A percentile compares a stretch with the other conserved stretches of the same genome.
Evolutionary conservation across 2,329 filamentous ascomycete genomes (phyloP).

Genomic region (Fusarium sp.): DNA sequence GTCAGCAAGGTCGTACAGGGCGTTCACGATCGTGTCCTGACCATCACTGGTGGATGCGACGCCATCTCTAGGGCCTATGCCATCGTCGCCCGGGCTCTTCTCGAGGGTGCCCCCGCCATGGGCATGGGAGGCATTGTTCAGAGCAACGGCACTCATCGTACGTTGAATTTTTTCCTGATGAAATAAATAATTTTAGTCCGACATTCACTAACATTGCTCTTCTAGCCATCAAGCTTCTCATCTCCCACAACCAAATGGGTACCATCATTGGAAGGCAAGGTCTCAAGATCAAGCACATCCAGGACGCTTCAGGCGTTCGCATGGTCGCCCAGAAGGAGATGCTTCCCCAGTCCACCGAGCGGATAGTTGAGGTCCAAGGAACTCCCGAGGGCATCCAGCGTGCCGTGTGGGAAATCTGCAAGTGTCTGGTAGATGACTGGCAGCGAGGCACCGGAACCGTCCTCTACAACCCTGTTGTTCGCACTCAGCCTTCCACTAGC

Average conservation of each 20-base stretch:
- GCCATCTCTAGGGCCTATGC: conserved; percentile 93
- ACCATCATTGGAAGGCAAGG: conserved; percentile 98
- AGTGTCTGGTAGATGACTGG: conserved; percentile 97
- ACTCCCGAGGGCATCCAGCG: conserved; percentile 95
- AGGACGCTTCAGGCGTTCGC: conserved; percentile 94
- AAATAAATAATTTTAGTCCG: not conserved
- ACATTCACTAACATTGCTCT: conserved; percentile 23
- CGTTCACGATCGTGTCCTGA: conserved; percentile 96
- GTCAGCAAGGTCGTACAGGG: conserved; percentile 99
- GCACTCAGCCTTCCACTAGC: conserved; percentile 74
- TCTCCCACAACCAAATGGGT: conserved; percentile 99
- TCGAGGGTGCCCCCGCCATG: conserved; percentile 94
- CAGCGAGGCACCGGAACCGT: conserved; percentile 97
- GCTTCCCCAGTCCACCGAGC: conserved; percentile 98
- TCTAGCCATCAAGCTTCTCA: conserved; percentile 93
- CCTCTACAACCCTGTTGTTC: conserved; percentile 95
- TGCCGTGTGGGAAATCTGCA: conserved; percentile 98
- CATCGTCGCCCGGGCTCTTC: conserved; percentile 88
- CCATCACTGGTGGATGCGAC: conserved; percentile 90
- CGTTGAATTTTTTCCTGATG: conserved; percentile 11
- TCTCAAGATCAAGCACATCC: conserved; percentile 99
- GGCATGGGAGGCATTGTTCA: conserved; percentile 94
- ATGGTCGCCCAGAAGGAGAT: conserved; percentile 99
- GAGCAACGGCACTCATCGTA: conserved; percentile 94
- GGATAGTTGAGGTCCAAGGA: conserved; percentile 96